These are phyloP conservation scores for Phytopythium aichiense DNA, from an alignment of 352 stramenopile species.

Conservation along the genomic window DNA sequence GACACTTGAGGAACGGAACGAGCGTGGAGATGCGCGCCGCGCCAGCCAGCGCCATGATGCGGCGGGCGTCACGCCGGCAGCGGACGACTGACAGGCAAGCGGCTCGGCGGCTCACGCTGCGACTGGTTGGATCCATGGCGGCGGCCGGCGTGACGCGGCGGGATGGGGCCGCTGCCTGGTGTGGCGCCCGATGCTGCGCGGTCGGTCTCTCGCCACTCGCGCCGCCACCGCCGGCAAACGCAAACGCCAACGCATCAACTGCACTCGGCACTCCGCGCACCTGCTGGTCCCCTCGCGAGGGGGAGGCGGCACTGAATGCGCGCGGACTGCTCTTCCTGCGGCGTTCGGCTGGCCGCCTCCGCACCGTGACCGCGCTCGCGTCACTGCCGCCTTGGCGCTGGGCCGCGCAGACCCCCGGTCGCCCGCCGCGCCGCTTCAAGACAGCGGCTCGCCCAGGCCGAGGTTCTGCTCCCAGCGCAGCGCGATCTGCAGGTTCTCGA, in stretches of 20 bases:
- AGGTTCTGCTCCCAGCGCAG: conserved; percentile 51
- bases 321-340: neutral
- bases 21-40: neutral
- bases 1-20: neutral
- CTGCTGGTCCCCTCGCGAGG: neutral
- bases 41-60: neutral
- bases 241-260: neutral
- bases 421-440: conserved; percentile 7
- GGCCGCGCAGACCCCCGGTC: neutral
- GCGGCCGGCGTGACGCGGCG: neutral
- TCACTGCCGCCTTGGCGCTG: neutral
- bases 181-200: neutral
- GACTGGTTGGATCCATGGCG: conserved; percentile 1
- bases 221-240: neutral
- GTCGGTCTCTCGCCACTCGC: neutral
- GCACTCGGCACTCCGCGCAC: neutral
- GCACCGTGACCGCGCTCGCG: neutral
- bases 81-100: neutral
- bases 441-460: conserved; percentile 29
- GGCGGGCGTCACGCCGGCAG: neutral
- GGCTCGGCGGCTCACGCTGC: neutral
- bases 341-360: neutral
- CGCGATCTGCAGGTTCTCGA: conserved; percentile 51
- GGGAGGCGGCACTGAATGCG: neutral
- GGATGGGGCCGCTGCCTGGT: neutral